Base-by-base conservation (phyloP, 2,329 filamentous ascomycete species). In the Xylaria sp. region DNA sequence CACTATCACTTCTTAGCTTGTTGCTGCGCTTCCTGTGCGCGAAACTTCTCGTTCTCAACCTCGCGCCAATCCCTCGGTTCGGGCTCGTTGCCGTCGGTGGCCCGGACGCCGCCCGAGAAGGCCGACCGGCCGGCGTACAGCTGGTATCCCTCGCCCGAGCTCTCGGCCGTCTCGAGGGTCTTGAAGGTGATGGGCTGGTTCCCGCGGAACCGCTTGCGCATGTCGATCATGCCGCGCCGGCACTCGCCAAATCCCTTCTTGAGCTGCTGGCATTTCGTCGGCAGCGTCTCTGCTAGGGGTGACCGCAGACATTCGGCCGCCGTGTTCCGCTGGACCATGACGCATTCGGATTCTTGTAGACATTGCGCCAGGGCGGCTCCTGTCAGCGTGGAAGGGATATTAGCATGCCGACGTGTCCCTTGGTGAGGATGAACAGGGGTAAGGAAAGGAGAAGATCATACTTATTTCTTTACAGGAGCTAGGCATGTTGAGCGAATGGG, bases 191-290 rank as follows among this genome's bases (percentile, higher is more conserved):
- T 90, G 63, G 96, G 94, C 80, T 94, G 89, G 84, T 98, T 98
- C 67, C 96, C 96, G 65, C 96, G 89, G 83, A 99, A 98, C 41
- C 96, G 92, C 84, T 98, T 98, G 80, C 96, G 93, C 96, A 99
- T 99, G 81, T 99, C 96, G 75, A 98, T 92, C 89, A 97, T 90
- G 73, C 96, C 96, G 73, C 95, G 92, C 78, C 97, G 97, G 88
- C 96, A 99, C 79, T 98, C 93, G 80, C 93, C 92, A 77, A 97
- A 96, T 55, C 94, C 94, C 80, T 94, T 94, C 80, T 95, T 94
- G 69, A 99, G 88, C 82, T 98, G 95, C 79, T 95, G 94, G 83
- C 96, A 99, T 82, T 92, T 91, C 28, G 88, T 91, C 23, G 96
- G 95, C 15, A 99, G 90, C 7, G 90, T 91, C 72, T 96, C 91